Evolutionary conservation across 2,329 filamentous ascomycete species (phyloP).

Genomic region (Aspergillus sp.): DNA sequence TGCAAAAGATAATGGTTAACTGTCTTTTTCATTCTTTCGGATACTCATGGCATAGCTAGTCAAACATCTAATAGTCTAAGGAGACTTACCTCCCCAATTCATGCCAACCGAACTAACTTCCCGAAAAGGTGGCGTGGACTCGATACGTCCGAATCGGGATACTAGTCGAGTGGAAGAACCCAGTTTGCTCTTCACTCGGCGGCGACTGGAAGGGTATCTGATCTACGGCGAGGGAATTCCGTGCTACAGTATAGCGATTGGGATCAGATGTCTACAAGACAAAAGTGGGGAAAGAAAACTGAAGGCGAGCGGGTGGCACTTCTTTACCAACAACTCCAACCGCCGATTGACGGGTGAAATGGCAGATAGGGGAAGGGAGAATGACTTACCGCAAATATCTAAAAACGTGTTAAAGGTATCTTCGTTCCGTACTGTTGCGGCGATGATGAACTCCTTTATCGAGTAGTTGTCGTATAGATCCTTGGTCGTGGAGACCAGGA

Average conservation of each 20-base stretch:
- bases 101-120: background rate
- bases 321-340: background rate
- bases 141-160: slow-evolving; percentile 41
- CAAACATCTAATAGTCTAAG: background rate
- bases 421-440: slow-evolving; percentile 61
- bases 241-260: slow-evolving; percentile 24
- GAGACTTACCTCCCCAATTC: background rate
- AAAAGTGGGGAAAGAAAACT: background rate
- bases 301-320: background rate
- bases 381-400: slow-evolving; percentile 56
- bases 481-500: slow-evolving; percentile 55
- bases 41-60: too few species aligned
- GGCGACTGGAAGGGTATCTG: slow-evolving; percentile 45
- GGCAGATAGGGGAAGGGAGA: background rate
- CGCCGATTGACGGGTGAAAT: background rate
- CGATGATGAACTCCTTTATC: slow-evolving; percentile 55
- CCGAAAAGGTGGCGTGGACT: slow-evolving; percentile 16
- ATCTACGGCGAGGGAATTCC: slow-evolving; percentile 35
- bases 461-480: slow-evolving; percentile 57
- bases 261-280: slow-evolving; percentile 1
- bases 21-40: too few species aligned
- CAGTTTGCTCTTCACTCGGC: slow-evolving; percentile 42
- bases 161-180: slow-evolving; percentile 48
- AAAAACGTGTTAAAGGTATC: slow-evolving; percentile 61
- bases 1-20: too few species aligned